These are phyloP conservation scores for Phytophthora aleatoria DNA, from an alignment of 352 stramenopile genomes.

Conservation along the genomic window DNA sequence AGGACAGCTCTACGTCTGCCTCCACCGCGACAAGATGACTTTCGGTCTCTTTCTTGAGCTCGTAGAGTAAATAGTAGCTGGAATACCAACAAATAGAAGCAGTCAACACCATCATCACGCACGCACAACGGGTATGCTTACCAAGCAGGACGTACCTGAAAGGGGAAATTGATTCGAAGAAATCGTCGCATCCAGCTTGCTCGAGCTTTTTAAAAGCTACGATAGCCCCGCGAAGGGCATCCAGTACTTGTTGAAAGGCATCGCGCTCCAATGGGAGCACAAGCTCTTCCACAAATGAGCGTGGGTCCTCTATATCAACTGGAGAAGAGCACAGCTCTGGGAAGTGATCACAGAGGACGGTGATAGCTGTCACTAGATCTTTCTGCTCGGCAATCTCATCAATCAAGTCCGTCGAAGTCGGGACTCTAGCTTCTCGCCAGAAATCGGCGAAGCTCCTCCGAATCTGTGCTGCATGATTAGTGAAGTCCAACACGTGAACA, in stretches of 20 bases:
- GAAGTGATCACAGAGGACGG: slow-evolving; percentile 53
- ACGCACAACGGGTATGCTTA: neutral
- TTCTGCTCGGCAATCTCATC: slow-evolving; percentile 37
- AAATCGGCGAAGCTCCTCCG: slow-evolving; percentile 57
- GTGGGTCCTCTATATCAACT: slow-evolving; percentile 21
- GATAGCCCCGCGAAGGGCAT: slow-evolving; percentile 41
- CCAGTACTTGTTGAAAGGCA: slow-evolving; percentile 58
- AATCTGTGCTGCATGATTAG: slow-evolving; percentile 75
- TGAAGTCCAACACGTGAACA: slow-evolving; percentile 70
- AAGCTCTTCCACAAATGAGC: slow-evolving; percentile 33
- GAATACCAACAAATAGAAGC: slow-evolving; percentile 6
- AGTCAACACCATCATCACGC: slow-evolving; percentile 4
- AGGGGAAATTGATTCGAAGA: slow-evolving; percentile 30
- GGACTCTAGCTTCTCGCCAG: slow-evolving; percentile 44
- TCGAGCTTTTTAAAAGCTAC: slow-evolving; percentile 37
- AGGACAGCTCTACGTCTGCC: slow-evolving; percentile 21
- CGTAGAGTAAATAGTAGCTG: slow-evolving; percentile 41
- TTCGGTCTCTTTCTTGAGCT: slow-evolving; percentile 57
- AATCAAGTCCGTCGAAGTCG: slow-evolving; percentile 23
- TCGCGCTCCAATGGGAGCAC: slow-evolving; percentile 55
- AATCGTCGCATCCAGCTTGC: slow-evolving; percentile 9
- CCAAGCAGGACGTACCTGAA: slow-evolving; percentile 39
- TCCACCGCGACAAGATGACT: slow-evolving; percentile 27
- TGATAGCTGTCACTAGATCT: slow-evolving; percentile 40
- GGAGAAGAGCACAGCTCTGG: slow-evolving; percentile 31